phyloP scores from a whole-genome alignment of 108 stramenopile species.

The Epithemia pelagica region DNA sequence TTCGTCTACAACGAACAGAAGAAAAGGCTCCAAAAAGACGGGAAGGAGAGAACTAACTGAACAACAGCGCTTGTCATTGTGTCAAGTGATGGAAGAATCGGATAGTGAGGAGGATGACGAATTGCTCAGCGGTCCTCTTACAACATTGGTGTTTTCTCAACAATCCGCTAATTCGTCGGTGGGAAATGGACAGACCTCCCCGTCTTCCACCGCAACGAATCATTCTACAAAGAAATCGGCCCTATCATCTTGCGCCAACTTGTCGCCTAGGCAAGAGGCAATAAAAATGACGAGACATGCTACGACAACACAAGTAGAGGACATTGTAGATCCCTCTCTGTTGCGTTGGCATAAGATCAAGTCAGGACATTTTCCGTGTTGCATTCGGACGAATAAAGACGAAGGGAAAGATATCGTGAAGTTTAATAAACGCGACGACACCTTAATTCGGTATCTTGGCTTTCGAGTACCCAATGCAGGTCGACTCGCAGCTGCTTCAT shows the following conservation, averaged over 20 bases:
- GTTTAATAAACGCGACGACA: neutral
- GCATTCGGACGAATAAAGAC: neutral
- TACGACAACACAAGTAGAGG: neutral
- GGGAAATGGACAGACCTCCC: too few species aligned
- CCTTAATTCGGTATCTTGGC: neutral
- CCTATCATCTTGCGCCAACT: too few species aligned
- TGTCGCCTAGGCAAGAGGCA: too few species aligned
- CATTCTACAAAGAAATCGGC: too few species aligned
- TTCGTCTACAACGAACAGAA: neutral
- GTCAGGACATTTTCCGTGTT: neutral
- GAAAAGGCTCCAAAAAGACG: too few species aligned
- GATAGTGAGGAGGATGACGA: neutral
- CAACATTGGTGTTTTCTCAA: neutral
- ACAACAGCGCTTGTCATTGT: neutral
- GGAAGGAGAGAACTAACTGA: neutral
- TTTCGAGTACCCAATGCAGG: neutral
- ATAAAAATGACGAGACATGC: neutral
- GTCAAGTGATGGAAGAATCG: neutral
- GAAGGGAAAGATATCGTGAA: slow-evolving; percentile 1
- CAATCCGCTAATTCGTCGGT: neutral
- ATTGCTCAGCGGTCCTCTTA: neutral
- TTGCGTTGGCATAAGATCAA: neutral
- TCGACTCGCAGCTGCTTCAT: neutral
- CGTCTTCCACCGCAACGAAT: too few species aligned
- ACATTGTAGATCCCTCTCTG: slow-evolving; percentile 1